These are phyloP conservation scores for Phytophthora citrophthora DNA, from an alignment of 352 stramenopile genomes.

Conservation along the genomic window DNA sequence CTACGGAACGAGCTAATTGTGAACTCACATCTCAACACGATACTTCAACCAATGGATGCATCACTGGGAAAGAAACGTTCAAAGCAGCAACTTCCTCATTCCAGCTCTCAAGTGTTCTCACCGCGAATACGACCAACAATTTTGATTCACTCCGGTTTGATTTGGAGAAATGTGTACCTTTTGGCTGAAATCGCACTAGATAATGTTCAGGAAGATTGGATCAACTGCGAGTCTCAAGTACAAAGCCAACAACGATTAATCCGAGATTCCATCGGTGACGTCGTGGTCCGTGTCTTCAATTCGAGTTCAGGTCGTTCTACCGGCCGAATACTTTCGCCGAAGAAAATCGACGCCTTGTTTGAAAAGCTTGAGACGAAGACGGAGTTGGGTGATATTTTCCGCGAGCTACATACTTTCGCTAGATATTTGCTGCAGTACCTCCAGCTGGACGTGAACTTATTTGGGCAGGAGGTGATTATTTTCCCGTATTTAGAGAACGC, in stretches of 20 bases:
- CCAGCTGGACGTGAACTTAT: slow-evolving; percentile 64
- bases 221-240: slow-evolving; percentile 3
- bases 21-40: slow-evolving; percentile 43
- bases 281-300: slow-evolving; percentile 56
- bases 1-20: slow-evolving; percentile 44
- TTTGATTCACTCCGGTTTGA: slow-evolving; percentile 55
- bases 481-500: slow-evolving; percentile 53
- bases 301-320: slow-evolving; percentile 40
- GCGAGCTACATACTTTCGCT: slow-evolving; percentile 36
- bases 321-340: slow-evolving; percentile 28
- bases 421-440: slow-evolving; percentile 45
- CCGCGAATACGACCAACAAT: slow-evolving; percentile 12
- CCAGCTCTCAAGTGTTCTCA: slow-evolving; percentile 16
- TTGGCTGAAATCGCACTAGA: slow-evolving; percentile 44
- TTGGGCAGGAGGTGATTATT: slow-evolving; percentile 56
- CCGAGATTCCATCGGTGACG: slow-evolving; percentile 25
- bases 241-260: slow-evolving; percentile 11
- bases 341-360: slow-evolving; percentile 14
- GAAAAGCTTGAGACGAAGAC: slow-evolving; percentile 3
- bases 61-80: slow-evolving; percentile 35
- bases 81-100: slow-evolving; percentile 25
- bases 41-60: slow-evolving; percentile 10
- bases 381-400: slow-evolving; percentile 2
- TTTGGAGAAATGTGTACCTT: slow-evolving; percentile 65
- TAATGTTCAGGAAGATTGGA: background rate